Base-by-base conservation (phyloP, 768 basidiomycete species). In the Rhizopogon vesiculosus region DNA sequence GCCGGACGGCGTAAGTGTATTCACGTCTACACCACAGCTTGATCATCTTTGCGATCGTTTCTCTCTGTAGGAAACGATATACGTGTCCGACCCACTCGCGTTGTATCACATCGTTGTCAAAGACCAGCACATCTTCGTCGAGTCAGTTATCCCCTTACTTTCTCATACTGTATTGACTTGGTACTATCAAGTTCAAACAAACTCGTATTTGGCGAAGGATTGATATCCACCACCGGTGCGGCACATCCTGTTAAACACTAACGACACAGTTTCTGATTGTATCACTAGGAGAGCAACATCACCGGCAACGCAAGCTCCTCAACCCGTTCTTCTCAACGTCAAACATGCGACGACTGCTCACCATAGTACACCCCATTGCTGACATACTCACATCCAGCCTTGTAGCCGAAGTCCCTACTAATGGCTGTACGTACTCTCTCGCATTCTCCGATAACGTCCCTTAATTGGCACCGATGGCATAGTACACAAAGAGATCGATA, bases 51-150 rank as follows among this genome's bases (percentile, higher is more conserved):
- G 7, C 22, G 13, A 15, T 28, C 22, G 5, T 25, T 42, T 7
- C 10, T 3, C 7, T 13, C 22, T n/a, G 9, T 33, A 69, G 68
- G 52, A 75, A 76, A 54, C 74, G 77, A 61, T 66, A 80, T 4
- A 80, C 78, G 68, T 82, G 69, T 46, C 62, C 44, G 81, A 83
- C 60, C 78, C 80, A 3, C 66, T 63, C 7, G 81, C 81, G 3
- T 60, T 82, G n/a, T 76, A 80, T 38, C 74, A 69, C 33, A 78
- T 82, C 38, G 59, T 80, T 13, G 51, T 76, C 6, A 81, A 78
- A 59, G 80, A 82, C 38, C 77, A 77, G 58, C 71, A 77, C 41
- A 68, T 75, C 0, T 78, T 79, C 58, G 66, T 76, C 16, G 74
- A 74, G 81, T 81, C 55, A 45, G 75, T 64, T 7, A 18, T 2